phyloP scores from a whole-genome alignment of 2,329 filamentous ascomycete species.

The Dothideomycetes sp. region DNA sequence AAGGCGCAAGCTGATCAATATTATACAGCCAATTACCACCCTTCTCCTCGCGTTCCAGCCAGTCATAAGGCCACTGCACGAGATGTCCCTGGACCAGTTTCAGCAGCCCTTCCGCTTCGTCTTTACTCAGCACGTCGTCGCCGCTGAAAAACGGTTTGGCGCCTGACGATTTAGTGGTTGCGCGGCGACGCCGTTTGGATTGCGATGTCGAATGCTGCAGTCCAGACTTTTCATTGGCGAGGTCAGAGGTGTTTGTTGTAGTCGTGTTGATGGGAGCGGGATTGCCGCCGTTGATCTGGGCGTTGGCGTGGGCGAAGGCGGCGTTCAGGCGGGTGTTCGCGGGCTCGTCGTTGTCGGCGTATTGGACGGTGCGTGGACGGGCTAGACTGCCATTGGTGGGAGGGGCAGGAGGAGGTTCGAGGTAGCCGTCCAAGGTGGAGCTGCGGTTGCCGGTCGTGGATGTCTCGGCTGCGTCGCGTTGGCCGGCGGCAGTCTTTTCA shows the following conservation, averaged over 20 bases:
- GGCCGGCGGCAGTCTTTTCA: conserved; percentile 13
- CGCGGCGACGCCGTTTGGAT: conserved; percentile 53
- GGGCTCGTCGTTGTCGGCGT: conserved; percentile 14
- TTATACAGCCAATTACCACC: conserved; percentile 96
- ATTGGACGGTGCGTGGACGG: conserved; percentile 20
- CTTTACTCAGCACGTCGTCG: conserved; percentile 64
- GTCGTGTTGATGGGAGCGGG: conserved; percentile 5
- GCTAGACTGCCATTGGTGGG: background rate
- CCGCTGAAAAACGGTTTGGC: conserved; percentile 47
- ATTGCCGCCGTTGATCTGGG: conserved; percentile 15
- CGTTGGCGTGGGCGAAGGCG: conserved; percentile 13
- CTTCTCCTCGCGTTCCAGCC: conserved; percentile 79
- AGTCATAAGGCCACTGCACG: conserved; percentile 91
- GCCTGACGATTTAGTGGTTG: conserved; percentile 54
- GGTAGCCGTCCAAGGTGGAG: conserved; percentile 12
- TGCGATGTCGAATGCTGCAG: conserved; percentile 14
- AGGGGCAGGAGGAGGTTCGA: background rate
- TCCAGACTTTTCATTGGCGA: too few relatives aligned
- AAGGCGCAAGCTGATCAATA: conserved; percentile 86
- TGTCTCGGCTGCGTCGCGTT: conserved; percentile 14
- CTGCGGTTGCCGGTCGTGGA: conserved; percentile 18
- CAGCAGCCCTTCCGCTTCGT: conserved; percentile 72
- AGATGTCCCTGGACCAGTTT: conserved; percentile 76
- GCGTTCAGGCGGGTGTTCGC: conserved; percentile 3
- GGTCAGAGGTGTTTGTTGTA: too few relatives aligned